phyloP scores from a whole-genome alignment of 83 land plant genomes.

The Thuja plicata region DNA sequence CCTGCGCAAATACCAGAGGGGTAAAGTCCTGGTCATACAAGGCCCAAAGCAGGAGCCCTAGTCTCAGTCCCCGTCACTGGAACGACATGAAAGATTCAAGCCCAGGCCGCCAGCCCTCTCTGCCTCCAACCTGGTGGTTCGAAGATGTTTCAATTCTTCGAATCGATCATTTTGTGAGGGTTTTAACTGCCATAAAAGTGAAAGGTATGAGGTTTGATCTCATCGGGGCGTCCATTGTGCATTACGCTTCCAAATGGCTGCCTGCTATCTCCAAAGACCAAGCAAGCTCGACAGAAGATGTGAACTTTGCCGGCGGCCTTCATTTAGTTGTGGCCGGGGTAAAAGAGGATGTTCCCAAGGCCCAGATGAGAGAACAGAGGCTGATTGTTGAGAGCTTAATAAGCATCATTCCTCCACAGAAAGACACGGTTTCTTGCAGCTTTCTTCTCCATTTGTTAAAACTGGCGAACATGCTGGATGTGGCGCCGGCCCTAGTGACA shows the following conservation, averaged over 20 bases:
- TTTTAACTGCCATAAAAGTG: conserved; percentile 86
- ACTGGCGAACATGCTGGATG: conserved; percentile 72
- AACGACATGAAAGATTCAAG: conserved; percentile 41
- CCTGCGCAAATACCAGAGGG: conserved; percentile 21
- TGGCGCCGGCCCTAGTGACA: conserved; percentile 57
- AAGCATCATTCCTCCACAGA: conserved; percentile 78
- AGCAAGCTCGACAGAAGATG: not conserved
- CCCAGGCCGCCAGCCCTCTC: conserved; percentile 31
- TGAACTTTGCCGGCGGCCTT: conserved; percentile 29
- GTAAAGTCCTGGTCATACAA: not conserved
- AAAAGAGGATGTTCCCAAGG: conserved; percentile 34
- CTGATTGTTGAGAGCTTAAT: conserved; percentile 74
- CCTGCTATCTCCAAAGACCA: conserved; percentile 51
- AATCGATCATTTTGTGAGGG: conserved; percentile 76
- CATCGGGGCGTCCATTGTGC: conserved; percentile 72
- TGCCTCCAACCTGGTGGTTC: conserved; percentile 93
- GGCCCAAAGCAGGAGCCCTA: conserved; percentile 33
- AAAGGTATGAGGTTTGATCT: conserved; percentile 91
- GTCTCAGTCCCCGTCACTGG: conserved; percentile 47
- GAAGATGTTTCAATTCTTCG: conserved; percentile 74
- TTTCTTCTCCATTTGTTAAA: conserved; percentile 69
- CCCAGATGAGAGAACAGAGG: conserved; percentile 53
- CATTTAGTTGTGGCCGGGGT: conserved; percentile 52
- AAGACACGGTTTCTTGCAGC: conserved; percentile 71
- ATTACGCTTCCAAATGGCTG: conserved; percentile 83